A percentile compares a stretch with the other conserved stretches of the same genome.
Evolutionary conservation across 768 basidiomycete genomes (phyloP).

Genomic region (Termitomyces sp.): DNA sequence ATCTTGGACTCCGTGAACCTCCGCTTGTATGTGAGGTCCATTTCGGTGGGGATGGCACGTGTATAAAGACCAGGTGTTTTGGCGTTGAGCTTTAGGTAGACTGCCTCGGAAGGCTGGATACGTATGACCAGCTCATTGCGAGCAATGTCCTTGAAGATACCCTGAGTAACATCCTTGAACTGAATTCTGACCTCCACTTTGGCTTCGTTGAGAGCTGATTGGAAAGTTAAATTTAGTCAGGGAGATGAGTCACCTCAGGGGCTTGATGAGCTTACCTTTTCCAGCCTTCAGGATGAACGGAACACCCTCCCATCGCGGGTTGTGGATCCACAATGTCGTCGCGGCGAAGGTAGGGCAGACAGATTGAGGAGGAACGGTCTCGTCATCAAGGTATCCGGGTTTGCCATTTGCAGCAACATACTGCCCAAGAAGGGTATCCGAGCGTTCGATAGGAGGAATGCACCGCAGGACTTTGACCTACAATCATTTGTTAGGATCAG

Average conservation of each 20-base stretch:
- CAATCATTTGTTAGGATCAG: slow-evolving; percentile 3
- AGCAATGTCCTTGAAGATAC: slow-evolving; percentile 94
- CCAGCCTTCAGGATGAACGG: slow-evolving; percentile 98
- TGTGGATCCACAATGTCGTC: slow-evolving; percentile 87
- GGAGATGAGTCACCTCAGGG: background rate
- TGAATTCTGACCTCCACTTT: slow-evolving; percentile 98
- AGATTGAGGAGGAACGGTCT: slow-evolving; percentile 90
- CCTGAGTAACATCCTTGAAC: slow-evolving; percentile 95
- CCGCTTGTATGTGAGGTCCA: slow-evolving; percentile 98
- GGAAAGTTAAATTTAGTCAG: slow-evolving; percentile 15
- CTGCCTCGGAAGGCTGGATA: slow-evolving; percentile 93
- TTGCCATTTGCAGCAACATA: slow-evolving; percentile 88
- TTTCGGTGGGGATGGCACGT: slow-evolving; percentile 90
- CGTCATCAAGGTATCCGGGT: slow-evolving; percentile 99
- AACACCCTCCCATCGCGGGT: slow-evolving; percentile 97
- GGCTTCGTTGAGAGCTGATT: slow-evolving; percentile 89
- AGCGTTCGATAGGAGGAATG: slow-evolving; percentile 76
- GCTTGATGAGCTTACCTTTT: slow-evolving; percentile 62
- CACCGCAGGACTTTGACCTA: slow-evolving; percentile 95
- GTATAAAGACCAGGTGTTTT: slow-evolving; percentile 92
- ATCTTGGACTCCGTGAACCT: slow-evolving; percentile 90
- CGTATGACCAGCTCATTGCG: slow-evolving; percentile 98
- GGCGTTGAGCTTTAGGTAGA: slow-evolving; percentile 95
- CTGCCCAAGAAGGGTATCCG: slow-evolving; percentile 90
- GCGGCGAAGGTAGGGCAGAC: slow-evolving; percentile 95